These are phyloP conservation scores for Lasiodiplodia hormozganensis DNA, from an alignment of 2,329 filamentous ascomycete species.

Conservation along the genomic window DNA sequence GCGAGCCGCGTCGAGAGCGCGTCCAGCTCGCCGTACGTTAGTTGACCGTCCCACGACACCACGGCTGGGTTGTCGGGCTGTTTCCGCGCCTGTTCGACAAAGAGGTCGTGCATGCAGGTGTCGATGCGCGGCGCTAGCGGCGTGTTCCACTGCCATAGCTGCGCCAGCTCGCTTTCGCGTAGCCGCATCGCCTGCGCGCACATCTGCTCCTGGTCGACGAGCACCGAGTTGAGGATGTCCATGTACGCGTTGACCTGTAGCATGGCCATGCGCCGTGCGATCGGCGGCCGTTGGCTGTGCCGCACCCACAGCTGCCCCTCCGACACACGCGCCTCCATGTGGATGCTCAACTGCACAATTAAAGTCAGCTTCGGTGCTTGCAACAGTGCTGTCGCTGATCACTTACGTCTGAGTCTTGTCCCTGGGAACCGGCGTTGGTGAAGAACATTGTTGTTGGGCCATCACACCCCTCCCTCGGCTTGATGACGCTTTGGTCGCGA, in stretches of 20 bases:
- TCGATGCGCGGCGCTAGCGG: slow-evolving; percentile 35
- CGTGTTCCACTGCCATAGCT: slow-evolving; percentile 59
- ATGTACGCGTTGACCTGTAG: too few species aligned
- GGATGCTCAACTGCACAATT: too few species aligned
- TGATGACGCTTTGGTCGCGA: slow-evolving; percentile 26
- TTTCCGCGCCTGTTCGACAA: slow-evolving; percentile 48
- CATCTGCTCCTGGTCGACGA: slow-evolving; percentile 40
- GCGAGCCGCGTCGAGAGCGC: slow-evolving; percentile 38
- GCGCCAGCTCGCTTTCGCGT: slow-evolving; percentile 48
- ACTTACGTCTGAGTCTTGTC: too few species aligned
- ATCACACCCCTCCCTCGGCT: too few species aligned
- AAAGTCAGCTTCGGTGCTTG: too few species aligned
- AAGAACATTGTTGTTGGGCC: too few species aligned
- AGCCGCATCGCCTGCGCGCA: slow-evolving; percentile 46
- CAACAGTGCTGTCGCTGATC: too few species aligned
- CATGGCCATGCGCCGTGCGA: too few species aligned
- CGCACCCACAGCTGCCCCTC: too few species aligned
- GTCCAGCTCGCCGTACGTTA: slow-evolving; percentile 42
- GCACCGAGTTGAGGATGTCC: slow-evolving; percentile 35
- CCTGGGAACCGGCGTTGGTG: too few species aligned
- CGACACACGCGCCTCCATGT: too few species aligned
- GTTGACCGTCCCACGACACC: slow-evolving; percentile 42
- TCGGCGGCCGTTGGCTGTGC: too few species aligned
- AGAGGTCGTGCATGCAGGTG: slow-evolving; percentile 3
- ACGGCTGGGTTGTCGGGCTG: slow-evolving; percentile 46